Conservation (phyloP, 345 rosid genomes). For the Euphorbia lathyris region DNA sequence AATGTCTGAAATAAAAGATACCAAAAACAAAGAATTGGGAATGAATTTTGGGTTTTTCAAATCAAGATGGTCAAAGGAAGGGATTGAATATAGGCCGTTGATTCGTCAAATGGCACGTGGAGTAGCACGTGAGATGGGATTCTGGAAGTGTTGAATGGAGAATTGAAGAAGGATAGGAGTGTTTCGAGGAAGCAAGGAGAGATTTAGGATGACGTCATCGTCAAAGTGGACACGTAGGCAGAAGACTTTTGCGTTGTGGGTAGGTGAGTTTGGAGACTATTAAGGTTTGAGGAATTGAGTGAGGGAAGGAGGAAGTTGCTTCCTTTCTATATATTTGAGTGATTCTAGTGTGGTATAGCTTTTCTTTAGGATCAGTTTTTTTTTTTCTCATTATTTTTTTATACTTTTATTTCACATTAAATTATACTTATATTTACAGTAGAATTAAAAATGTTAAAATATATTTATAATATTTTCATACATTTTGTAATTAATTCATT, state of each 20-base stretch:
- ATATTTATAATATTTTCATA: no score
- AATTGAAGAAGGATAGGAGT: neutral
- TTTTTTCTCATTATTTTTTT: no score
- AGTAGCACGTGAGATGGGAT: neutral
- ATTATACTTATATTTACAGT: no score
- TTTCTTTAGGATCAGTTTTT: no score
- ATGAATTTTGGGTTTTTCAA: neutral
- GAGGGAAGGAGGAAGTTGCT: neutral
- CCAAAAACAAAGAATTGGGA: no score
- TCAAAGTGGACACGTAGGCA: slow-evolving; percentile 18
- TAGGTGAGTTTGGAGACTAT: slow-evolving; percentile 22
- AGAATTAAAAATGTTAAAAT: no score
- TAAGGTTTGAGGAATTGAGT: neutral
- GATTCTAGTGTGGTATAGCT: no score
- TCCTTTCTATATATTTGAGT: no score
- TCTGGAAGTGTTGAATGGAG: neutral
- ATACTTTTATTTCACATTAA: no score
- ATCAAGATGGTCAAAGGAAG: slow-evolving; percentile 34
- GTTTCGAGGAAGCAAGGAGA: slow-evolving; percentile 10
- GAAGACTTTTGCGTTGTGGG: neutral
- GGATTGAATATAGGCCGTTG: slow-evolving; percentile 30
- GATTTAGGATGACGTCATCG: slow-evolving; percentile 3
- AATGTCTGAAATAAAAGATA: no score
- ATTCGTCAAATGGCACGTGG: slow-evolving; percentile 8
- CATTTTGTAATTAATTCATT: no score